These are phyloP conservation scores for Phytophthora brassicae DNA, from an alignment of 352 stramenopile species.

Conservation along the genomic window DNA sequence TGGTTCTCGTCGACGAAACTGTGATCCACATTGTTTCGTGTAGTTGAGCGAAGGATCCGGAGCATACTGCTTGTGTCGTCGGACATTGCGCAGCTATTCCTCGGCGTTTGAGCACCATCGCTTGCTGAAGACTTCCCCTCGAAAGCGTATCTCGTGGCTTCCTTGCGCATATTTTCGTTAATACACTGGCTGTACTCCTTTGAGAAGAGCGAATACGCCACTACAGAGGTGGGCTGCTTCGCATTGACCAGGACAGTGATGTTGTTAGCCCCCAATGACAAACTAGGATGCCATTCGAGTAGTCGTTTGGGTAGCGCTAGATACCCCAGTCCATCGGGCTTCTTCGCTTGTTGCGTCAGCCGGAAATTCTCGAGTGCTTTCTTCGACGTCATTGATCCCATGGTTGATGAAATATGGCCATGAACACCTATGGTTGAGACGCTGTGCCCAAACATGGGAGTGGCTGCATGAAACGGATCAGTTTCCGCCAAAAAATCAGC, in stretches of 20 bases:
- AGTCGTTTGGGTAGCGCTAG: slow-evolving; percentile 79
- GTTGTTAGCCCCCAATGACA: slow-evolving; percentile 71
- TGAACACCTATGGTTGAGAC: slow-evolving; percentile 39
- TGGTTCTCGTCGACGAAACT: slow-evolving; percentile 87
- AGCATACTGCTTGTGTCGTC: slow-evolving; percentile 56
- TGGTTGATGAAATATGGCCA: slow-evolving; percentile 52
- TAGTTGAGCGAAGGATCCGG: slow-evolving; percentile 59
- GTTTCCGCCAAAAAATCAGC: slow-evolving; percentile 44
- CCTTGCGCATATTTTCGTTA: slow-evolving; percentile 66
- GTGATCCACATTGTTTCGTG: slow-evolving; percentile 83
- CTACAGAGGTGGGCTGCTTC: slow-evolving; percentile 80
- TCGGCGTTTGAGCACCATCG: slow-evolving; percentile 24
- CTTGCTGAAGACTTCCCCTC: slow-evolving; percentile 36
- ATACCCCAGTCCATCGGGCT: slow-evolving; percentile 60
- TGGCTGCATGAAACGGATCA: slow-evolving; percentile 16
- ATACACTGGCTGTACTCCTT: slow-evolving; percentile 78
- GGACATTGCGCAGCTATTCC: slow-evolving; percentile 22
- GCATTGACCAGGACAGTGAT: slow-evolving; percentile 78
- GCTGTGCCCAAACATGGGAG: slow-evolving; percentile 19
- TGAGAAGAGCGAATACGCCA: slow-evolving; percentile 85
- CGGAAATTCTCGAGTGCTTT: slow-evolving; percentile 70
- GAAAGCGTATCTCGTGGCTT: slow-evolving; percentile 44
- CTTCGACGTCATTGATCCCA: slow-evolving; percentile 61
- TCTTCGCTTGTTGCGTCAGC: slow-evolving; percentile 65
- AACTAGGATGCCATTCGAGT: slow-evolving; percentile 78